A percentile compares a stretch with the other conserved stretches of the same genome.
These are phyloP conservation scores for Paramecium pentaurelia DNA, from an alignment of 73 alveolate genomes.

Conservation along the genomic window DNA sequence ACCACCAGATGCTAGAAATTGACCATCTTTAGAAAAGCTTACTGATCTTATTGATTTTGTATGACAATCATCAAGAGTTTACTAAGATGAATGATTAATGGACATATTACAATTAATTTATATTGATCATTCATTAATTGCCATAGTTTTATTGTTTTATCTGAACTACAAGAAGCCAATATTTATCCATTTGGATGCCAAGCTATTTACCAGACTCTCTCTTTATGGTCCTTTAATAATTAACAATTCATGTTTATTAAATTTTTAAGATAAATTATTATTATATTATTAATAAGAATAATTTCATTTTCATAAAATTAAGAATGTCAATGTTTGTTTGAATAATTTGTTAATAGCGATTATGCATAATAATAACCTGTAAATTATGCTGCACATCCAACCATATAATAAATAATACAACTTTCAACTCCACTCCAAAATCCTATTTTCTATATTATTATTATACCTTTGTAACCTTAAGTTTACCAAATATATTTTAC, in stretches of 20 bases:
- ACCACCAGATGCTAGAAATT: conserved; percentile 86
- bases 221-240: conserved; percentile 67
- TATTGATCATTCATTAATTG: conserved; percentile 34
- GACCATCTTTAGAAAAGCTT: conserved; percentile 88
- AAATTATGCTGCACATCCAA: conserved; percentile 24
- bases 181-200: conserved; percentile 79
- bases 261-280: background rate
- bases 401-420: conserved; percentile 8
- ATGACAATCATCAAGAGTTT: conserved; percentile 60
- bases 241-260: background rate
- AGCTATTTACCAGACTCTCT: conserved; percentile 84
- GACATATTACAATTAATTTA: conserved; percentile 53
- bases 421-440: conserved; percentile 5
- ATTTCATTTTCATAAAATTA: background rate
- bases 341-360: background rate
- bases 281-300: background rate
- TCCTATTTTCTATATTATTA: background rate
- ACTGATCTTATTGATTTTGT: conserved; percentile 85
- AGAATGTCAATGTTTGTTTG: background rate
- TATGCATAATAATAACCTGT: background rate
- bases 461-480: background rate
- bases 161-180: conserved; percentile 89
- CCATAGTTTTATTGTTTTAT: conserved; percentile 84
- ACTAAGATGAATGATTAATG: conserved; percentile 60
- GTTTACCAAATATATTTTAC: background rate